A percentile compares a stretch with the other conserved stretches of the same genome.
These are phyloP conservation scores for Monosporozyma aquatica DNA, from an alignment of 805 yeast genomes.

Conservation along the genomic window DNA sequence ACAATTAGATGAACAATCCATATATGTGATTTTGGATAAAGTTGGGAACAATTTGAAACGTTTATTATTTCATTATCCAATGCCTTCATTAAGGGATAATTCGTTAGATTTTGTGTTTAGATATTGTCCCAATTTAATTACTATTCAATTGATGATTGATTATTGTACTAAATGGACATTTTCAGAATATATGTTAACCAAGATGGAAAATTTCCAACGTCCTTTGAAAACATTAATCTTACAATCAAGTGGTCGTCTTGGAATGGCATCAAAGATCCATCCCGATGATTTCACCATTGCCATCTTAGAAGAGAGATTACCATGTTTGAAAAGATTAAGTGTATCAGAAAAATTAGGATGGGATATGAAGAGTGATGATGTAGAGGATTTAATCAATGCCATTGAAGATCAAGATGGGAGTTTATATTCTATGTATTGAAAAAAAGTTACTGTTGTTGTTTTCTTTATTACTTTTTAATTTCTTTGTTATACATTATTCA, in stretches of 20 bases:
- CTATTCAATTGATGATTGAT: conserved; percentile 68
- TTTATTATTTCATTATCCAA: conserved; percentile 71
- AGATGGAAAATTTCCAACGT: conserved; percentile 12
- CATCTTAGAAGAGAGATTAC: conserved; percentile 66
- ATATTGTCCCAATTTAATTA: conserved; percentile 64
- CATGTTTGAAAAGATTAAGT: conserved; percentile 51
- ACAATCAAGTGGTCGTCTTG: conserved; percentile 79
- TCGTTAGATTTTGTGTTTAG: conserved; percentile 66
- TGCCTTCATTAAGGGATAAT: conserved; percentile 66
- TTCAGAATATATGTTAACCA: conserved; percentile 37
- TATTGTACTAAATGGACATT: conserved; percentile 49
- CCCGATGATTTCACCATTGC: conserved; percentile 88
- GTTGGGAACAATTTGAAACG: conserved; percentile 59
- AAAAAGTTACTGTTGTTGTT: too few species aligned
- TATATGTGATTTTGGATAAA: conserved; percentile 49
- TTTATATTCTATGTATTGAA: conserved; percentile 42
- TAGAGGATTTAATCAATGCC: conserved; percentile 54
- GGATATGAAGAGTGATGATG: conserved; percentile 57
- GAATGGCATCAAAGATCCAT: conserved; percentile 72
- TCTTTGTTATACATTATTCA: too few species aligned
- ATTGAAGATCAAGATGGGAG: conserved; percentile 74
- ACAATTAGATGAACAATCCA: conserved; percentile 51
- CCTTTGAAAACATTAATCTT: conserved; percentile 52
- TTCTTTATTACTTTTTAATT: too few species aligned
- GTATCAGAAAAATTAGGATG: conserved; percentile 79